Percentiles rank a stretch among this genome's conserved stretches.
phyloP scores from a whole-genome alignment of 176 grass and related monocot genomes.

The Eleusine indica region DNA sequence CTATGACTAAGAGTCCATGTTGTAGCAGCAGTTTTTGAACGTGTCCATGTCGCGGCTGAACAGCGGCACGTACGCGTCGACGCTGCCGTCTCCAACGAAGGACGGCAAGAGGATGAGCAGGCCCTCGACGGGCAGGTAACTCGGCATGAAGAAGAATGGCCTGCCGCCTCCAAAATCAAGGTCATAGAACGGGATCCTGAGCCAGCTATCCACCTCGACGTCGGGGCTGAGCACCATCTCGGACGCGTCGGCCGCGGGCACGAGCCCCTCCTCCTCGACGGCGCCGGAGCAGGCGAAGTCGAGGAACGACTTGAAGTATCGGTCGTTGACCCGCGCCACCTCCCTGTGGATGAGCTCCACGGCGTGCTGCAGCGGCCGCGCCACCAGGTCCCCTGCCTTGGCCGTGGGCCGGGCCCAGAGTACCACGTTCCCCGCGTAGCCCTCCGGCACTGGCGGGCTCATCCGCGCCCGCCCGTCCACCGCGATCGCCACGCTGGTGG shows the following conservation, averaged over 20 bases:
- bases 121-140: conserved; percentile 43
- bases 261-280: conserved; percentile 25
- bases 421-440: conserved; percentile 34
- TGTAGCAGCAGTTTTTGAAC: conserved; percentile 39
- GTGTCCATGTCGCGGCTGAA: conserved; percentile 36
- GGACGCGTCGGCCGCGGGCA: conserved; percentile 30
- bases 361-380: conserved; percentile 19
- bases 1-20: conserved; percentile 1
- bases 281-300: conserved; percentile 27
- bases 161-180: conserved; percentile 38
- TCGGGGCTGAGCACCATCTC: conserved; percentile 39
- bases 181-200: conserved; percentile 42
- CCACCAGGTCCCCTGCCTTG: not conserved
- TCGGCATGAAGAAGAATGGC: conserved; percentile 42
- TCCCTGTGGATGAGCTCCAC: conserved; percentile 38
- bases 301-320: conserved; percentile 48
- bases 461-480: conserved; percentile 34
- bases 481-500: conserved; percentile 36
- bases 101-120: conserved; percentile 32
- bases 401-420: conserved; percentile 37
- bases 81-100: conserved; percentile 27
- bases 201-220: conserved; percentile 40
- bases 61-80: conserved; percentile 32
- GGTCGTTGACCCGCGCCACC: conserved; percentile 26
- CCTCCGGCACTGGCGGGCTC: conserved; percentile 22